Conservation (phyloP, 2,329 filamentous ascomycete species). For the Pseudogymnoascus sp. region DNA sequence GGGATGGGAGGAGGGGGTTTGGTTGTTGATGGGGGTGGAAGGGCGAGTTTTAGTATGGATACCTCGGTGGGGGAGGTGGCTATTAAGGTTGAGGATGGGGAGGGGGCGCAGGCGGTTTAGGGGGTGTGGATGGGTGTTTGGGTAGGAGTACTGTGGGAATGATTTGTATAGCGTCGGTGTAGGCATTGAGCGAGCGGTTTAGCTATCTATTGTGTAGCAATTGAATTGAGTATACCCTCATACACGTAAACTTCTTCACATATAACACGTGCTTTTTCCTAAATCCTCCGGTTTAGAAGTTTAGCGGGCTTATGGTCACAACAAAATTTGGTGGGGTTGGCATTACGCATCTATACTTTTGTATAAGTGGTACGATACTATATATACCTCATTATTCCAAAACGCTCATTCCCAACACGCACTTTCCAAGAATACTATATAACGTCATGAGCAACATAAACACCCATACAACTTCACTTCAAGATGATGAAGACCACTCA, state of each 20-base stretch:
- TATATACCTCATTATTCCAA: no score
- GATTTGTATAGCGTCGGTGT: not conserved
- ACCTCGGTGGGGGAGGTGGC: not conserved
- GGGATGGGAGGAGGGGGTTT: constrained; percentile 11
- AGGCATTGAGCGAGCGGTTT: not conserved
- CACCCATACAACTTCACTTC: no score
- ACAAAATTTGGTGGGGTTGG: no score
- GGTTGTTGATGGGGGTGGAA: not conserved
- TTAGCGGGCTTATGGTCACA: no score
- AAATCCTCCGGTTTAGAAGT: no score
- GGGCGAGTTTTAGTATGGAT: not conserved
- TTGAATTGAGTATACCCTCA: not conserved
- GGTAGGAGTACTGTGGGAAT: not conserved
- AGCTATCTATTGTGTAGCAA: not conserved
- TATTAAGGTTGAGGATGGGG: constrained; percentile 1
- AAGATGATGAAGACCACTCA: no score
- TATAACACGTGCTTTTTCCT: no score
- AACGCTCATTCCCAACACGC: no score
- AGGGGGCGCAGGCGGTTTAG: not conserved
- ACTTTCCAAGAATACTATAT: no score
- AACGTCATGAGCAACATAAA: no score
- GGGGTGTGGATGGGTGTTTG: not conserved
- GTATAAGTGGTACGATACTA: no score
- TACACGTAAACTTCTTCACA: not conserved
- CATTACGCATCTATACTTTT: no score